These are phyloP conservation scores for Crithidia acanthocephali DNA, from an alignment of 208 protist species.

Conservation along the genomic window DNA sequence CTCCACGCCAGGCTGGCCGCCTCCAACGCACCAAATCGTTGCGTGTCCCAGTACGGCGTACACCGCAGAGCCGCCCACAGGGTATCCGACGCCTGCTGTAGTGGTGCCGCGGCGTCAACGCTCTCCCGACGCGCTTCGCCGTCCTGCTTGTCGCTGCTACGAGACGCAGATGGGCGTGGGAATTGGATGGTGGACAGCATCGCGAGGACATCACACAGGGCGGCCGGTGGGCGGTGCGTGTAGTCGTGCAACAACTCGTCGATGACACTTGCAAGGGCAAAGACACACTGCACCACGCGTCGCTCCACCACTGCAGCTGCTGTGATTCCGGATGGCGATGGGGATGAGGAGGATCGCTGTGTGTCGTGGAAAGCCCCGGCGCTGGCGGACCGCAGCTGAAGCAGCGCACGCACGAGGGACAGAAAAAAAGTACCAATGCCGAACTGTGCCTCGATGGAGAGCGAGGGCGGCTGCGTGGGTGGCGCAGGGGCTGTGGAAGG, in stretches of 20 bases:
- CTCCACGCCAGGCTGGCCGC: slow-evolving; percentile 19
- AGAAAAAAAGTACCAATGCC: slow-evolving; percentile 46
- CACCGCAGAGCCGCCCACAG: slow-evolving; percentile 24
- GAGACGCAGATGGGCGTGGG: background rate
- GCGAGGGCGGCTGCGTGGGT: slow-evolving; percentile 10
- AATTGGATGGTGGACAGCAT: background rate
- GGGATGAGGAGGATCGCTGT: too few relatives aligned
- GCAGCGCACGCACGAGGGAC: slow-evolving; percentile 33
- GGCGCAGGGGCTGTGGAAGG: background rate
- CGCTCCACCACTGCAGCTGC: background rate
- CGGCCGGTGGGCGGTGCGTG: slow-evolving; percentile 28
- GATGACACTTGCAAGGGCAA: slow-evolving; percentile 31
- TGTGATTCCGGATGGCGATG: too few relatives aligned
- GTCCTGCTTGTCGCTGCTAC: too few relatives aligned
- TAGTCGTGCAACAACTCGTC: slow-evolving; percentile 69
- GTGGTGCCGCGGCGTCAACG: too few relatives aligned
- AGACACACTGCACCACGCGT: slow-evolving; percentile 38
- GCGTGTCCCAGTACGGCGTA: slow-evolving; percentile 21
- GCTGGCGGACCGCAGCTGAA: slow-evolving; percentile 13
- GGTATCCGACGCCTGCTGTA: background rate
- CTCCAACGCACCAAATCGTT: slow-evolving; percentile 16
- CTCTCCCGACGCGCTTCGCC: too few relatives aligned
- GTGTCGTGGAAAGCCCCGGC: too few relatives aligned
- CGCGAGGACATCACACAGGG: slow-evolving; percentile 43
- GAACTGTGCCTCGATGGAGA: slow-evolving; percentile 46